These are phyloP conservation scores for Tuctoria greenei DNA, from an alignment of 176 grass and related monocot species.

Conservation along the genomic window DNA sequence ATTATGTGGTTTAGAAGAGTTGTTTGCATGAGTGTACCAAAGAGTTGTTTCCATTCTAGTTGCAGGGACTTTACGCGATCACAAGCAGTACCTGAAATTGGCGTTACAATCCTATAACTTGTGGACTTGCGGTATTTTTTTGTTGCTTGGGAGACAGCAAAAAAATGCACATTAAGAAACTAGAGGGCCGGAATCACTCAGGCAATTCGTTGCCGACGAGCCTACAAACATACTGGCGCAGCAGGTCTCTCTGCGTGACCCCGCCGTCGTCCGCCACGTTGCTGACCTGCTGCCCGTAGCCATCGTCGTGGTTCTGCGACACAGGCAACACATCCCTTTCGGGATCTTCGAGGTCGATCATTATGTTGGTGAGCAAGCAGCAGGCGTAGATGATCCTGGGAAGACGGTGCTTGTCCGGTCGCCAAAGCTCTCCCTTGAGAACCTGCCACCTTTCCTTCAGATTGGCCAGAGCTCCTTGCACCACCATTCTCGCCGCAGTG, in stretches of 20 bases:
- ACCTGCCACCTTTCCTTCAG: slow-evolving; percentile 46
- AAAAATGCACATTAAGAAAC: not conserved
- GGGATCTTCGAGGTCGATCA: slow-evolving; percentile 51
- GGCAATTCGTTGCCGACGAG: slow-evolving; percentile 4
- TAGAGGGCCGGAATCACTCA: slow-evolving; percentile 10
- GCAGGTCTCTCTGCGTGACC: slow-evolving; percentile 41
- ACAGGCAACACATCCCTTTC: slow-evolving; percentile 21
- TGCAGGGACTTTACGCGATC: too few relatives aligned
- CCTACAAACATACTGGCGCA: slow-evolving; percentile 30
- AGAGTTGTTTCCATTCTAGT: too few relatives aligned
- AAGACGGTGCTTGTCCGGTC: slow-evolving; percentile 45
- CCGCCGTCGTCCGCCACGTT: slow-evolving; percentile 31
- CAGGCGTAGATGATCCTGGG: slow-evolving; percentile 65
- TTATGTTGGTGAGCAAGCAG: slow-evolving; percentile 70
- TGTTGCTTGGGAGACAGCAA: not conserved
- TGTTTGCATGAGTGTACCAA: too few relatives aligned
- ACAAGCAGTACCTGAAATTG: not conserved
- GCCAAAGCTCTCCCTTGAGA: slow-evolving; percentile 42
- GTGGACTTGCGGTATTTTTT: not conserved
- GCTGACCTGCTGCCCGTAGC: slow-evolving; percentile 56
- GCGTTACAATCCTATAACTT: not conserved
- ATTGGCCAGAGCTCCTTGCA: slow-evolving; percentile 33
- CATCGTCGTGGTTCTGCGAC: slow-evolving; percentile 43
- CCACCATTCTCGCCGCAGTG: slow-evolving; percentile 21
- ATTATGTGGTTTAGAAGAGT: too few relatives aligned